phyloP scores from a whole-genome alignment of 768 basidiomycete genomes.

The Clavulina sp. region DNA sequence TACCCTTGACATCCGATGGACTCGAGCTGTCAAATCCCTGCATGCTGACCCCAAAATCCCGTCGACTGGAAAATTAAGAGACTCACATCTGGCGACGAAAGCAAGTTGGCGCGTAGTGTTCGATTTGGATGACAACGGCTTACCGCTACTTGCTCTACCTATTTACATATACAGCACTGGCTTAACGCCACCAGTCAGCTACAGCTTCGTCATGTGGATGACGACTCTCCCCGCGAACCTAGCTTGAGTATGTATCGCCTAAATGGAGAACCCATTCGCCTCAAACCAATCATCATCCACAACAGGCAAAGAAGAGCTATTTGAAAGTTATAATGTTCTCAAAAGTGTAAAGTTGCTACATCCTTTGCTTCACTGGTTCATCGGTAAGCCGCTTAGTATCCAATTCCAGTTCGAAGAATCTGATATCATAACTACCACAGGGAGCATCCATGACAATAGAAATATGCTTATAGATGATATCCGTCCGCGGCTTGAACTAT shows the following conservation, averaged over 20 bases:
- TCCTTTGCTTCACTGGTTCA: neutral
- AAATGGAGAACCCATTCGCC: neutral
- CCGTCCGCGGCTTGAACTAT: slow-evolving; percentile 35
- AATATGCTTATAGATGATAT: slow-evolving; percentile 47
- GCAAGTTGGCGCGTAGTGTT: neutral
- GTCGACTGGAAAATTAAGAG: neutral
- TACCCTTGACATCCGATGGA: neutral
- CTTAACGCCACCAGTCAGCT: neutral
- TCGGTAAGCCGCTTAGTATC: neutral
- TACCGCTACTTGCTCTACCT: neutral
- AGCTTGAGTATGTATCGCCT: neutral
- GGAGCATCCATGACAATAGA: slow-evolving; percentile 24
- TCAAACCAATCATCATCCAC: neutral
- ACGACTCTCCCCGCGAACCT: neutral
- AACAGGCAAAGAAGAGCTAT: neutral
- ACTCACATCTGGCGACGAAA: neutral
- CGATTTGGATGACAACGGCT: neutral
- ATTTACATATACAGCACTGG: too few species aligned
- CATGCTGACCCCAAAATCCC: neutral
- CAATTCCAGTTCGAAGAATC: neutral
- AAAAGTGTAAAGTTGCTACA: neutral
- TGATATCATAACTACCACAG: neutral
- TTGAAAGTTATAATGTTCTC: neutral
- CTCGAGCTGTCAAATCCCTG: neutral
- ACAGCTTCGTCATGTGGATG: neutral